phyloP scores from a whole-genome alignment of 2,329 filamentous ascomycete species.

The Aspergillus novofumigatus region DNA sequence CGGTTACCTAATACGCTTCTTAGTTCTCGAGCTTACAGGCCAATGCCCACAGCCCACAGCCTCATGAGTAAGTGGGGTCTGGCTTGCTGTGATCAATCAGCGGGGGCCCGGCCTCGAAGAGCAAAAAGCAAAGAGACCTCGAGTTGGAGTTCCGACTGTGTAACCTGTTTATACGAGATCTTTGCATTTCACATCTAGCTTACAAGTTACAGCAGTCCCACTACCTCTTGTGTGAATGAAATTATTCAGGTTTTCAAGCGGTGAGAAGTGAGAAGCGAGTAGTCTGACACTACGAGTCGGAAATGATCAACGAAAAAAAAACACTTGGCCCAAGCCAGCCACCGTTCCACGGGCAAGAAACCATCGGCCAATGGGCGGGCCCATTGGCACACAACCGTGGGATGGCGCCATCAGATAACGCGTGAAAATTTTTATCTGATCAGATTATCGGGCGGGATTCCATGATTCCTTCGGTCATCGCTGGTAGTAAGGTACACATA shows the following conservation, averaged over 20 bases:
- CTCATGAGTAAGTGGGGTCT: background rate
- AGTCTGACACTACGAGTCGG: background rate
- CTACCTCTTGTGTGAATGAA: background rate
- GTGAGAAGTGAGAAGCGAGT: too few relatives aligned
- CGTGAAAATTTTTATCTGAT: slow-evolving; percentile 23
- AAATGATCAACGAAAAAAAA: background rate
- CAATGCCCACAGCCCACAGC: background rate
- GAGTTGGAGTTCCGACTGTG: too few relatives aligned
- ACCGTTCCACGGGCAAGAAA: background rate
- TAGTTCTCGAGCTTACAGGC: background rate
- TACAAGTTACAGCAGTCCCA: background rate
- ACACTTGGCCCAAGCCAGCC: background rate
- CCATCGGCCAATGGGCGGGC: background rate
- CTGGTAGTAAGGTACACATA: too few relatives aligned
- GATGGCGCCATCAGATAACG: slow-evolving; percentile 23
- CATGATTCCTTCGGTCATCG: background rate
- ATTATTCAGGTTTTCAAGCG: too few relatives aligned
- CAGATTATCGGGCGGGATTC: slow-evolving; percentile 15
- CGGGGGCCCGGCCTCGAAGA: background rate
- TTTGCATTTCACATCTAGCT: background rate
- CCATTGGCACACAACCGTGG: slow-evolving; percentile 1
- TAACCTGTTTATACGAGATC: too few relatives aligned
- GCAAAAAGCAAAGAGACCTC: too few relatives aligned
- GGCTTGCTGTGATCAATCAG: slow-evolving; percentile 12
- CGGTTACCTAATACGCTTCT: background rate